Conservation (phyloP, 768 basidiomycete genomes). For the Filobasidium floriforme region DNA sequence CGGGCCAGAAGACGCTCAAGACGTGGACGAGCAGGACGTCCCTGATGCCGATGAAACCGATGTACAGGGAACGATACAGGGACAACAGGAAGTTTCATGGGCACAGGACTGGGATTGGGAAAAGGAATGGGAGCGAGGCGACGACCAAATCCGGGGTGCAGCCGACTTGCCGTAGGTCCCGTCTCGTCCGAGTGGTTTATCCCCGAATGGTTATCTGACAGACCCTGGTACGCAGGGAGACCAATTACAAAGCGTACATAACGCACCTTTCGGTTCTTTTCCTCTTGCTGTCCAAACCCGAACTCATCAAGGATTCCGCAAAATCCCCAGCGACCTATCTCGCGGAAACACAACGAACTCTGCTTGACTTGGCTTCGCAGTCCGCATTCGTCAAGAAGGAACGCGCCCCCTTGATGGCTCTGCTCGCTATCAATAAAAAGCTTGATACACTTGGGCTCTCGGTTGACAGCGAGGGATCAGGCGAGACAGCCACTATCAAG, state of each 20-base stretch:
- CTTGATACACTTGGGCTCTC: background rate
- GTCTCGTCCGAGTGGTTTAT: background rate
- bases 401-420: slow-evolving; percentile 34
- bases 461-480: background rate
- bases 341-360: slow-evolving; percentile 16
- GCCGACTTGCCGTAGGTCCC: slow-evolving; percentile 22
- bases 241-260: slow-evolving; percentile 25
- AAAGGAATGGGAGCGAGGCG: slow-evolving; percentile 21
- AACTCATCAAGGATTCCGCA: background rate
- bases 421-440: slow-evolving; percentile 30
- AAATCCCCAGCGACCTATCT: slow-evolving; percentile 9
- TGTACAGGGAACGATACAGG: background rate
- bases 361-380: slow-evolving; percentile 22
- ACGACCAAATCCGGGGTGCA: slow-evolving; percentile 21
- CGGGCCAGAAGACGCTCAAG: background rate
- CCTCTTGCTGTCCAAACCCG: slow-evolving; percentile 7
- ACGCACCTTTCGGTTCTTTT: slow-evolving; percentile 15
- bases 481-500: slow-evolving; percentile 20
- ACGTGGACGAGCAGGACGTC: slow-evolving; percentile 3
- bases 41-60: background rate
- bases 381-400: slow-evolving; percentile 31
- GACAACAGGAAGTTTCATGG: background rate
- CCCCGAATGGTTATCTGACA: background rate
- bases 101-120: slow-evolving; percentile 21
- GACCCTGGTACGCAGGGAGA: slow-evolving; percentile 11